phyloP scores from a whole-genome alignment of 257 asterid species.

The Solanum clarkiae region DNA sequence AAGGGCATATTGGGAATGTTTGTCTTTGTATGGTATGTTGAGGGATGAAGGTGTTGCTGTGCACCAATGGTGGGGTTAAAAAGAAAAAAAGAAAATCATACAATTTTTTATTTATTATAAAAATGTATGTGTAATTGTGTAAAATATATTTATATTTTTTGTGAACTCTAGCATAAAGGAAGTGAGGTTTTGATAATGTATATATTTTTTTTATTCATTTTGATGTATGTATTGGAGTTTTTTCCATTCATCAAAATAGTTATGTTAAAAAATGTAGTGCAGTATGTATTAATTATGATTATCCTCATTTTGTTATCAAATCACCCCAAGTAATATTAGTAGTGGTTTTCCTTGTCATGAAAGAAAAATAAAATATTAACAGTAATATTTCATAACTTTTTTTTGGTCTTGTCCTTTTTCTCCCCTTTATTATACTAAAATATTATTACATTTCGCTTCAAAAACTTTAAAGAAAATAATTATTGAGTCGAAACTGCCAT shows the following conservation, averaged over 20 bases:
- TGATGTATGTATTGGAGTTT: not conserved
- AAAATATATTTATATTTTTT: not conserved
- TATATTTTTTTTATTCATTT: not conserved
- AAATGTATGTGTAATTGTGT: not conserved
- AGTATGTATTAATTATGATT: not conserved
- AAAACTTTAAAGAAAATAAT: not conserved
- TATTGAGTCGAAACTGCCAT: no score
- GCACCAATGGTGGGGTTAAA: slow-evolving; percentile 80
- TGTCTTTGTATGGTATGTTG: slow-evolving; percentile 62
- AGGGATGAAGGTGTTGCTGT: slow-evolving; percentile 79
- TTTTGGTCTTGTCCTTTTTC: not conserved
- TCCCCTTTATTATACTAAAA: not conserved
- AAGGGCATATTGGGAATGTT: slow-evolving; percentile 85
- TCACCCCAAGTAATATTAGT: not conserved
- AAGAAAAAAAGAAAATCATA: not conserved
- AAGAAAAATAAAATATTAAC: no score
- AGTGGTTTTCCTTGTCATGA: not conserved
- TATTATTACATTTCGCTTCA: not conserved
- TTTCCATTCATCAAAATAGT: not conserved
- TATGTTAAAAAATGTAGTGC: not conserved
- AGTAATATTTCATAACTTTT: not conserved
- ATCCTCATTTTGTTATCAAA: not conserved
- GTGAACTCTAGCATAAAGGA: not conserved
- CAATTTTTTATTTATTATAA: not conserved
- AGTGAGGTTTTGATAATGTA: not conserved